These are phyloP conservation scores for Chrysochromulina parva DNA, from an alignment of 78 protist species.

Conservation along the genomic window DNA sequence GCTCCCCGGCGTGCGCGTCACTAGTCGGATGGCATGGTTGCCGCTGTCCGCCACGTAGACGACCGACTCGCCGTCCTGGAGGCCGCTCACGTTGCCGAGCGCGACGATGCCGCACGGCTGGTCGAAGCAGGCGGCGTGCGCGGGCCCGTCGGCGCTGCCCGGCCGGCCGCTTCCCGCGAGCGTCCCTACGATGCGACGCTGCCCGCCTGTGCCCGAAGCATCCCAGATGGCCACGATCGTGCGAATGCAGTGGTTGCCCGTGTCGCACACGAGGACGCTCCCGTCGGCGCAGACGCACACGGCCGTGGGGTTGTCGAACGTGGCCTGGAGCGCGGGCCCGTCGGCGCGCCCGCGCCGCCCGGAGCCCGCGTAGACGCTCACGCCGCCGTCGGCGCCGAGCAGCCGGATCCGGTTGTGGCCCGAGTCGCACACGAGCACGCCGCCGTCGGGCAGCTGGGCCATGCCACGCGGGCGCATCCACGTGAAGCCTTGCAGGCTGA, in stretches of 20 bases:
- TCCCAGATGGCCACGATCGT: not conserved
- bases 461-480: not conserved
- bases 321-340: not conserved
- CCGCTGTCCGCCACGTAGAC: no score
- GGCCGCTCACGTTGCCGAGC: no score
- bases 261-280: not conserved
- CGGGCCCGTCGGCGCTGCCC: no score
- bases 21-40: no score
- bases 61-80: no score
- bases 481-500: no score
- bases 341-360: not conserved
- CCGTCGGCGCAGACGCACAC: not conserved
- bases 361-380: not conserved
- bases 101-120: not conserved
- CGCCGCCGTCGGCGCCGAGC: not conserved
- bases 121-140: not conserved
- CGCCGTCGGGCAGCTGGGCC: not conserved
- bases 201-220: not conserved
- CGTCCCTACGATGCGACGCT: no score
- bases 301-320: not conserved
- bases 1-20: not conserved
- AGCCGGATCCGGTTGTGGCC: constrained; percentile 16
- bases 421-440: not conserved
- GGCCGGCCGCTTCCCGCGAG: no score
- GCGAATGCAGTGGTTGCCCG: not conserved